Base-by-base conservation (phyloP, 805 yeast species). In the Yamadazyma akitaensis region DNA sequence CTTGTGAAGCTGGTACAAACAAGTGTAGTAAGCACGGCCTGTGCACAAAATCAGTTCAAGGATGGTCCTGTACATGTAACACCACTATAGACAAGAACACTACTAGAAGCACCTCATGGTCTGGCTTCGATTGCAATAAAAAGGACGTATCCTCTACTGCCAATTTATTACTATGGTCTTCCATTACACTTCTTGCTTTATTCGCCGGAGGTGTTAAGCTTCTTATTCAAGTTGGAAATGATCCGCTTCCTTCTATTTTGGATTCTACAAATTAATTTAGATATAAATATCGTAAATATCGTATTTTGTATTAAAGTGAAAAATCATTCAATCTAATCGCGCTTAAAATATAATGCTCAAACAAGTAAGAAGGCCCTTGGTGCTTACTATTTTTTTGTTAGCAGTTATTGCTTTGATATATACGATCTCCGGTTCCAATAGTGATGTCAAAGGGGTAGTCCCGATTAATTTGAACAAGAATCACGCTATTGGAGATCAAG, bases 111-210 rank as follows among this genome's bases (percentile, higher is more conserved):
- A 75, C 78, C 37, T 64, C 64, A 44, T 80, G 84, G 84, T 62
- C 78, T 1, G 85, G 85, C 19, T 55, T 53, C 48, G 79, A 80
- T 50, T 86, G 94, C 63, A 72, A 77, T 56, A 85, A 85, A 74
- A 73, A 72, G 56, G 91, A 87, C 57, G 74, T 85, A 49, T 75
- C 85, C 38, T 73, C 78, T 3, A 81, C 81, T 63, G 81, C 85
- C 55, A 80, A 85, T 58, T 72, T 86, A 56, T 71, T 85, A 53
- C 76, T 85, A 56, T 85, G 92, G 89, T 74, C 87, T 2, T 64
- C 76, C 11, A 52, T 84, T 11, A 77, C 73, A 2, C 62, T 82
- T 43, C 41, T 72, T 31, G 63, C 69, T 9, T 63, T 78, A 17
- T 65, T 80, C 40, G 79, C 64, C 33, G 72, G 68, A 7, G 86